Evolutionary conservation across 371 early-diverging fungal species (phyloP).

Genomic region (Syncephalastrum monosporum): DNA sequence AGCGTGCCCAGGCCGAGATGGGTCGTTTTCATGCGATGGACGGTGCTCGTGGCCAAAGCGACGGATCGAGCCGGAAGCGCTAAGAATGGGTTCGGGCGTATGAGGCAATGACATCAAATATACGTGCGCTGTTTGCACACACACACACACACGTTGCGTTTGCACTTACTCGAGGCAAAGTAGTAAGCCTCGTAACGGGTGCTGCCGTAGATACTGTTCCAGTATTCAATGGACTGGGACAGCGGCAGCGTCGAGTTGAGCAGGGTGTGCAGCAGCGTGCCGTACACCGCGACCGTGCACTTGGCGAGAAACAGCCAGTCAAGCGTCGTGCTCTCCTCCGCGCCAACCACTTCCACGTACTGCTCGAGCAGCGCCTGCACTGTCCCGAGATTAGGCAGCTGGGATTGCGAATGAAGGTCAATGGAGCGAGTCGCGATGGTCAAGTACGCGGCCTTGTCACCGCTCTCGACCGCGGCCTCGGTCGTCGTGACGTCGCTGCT

Average conservation of each 20-base stretch:
- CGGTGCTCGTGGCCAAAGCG: conserved; percentile 27
- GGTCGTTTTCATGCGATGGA: conserved; percentile 12
- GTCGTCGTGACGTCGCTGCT: neutral
- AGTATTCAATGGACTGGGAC: conserved; percentile 66
- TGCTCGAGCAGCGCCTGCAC: conserved; percentile 19
- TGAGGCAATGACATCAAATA: too few relatives aligned
- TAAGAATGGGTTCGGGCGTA: conserved; percentile 8
- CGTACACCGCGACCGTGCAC: conserved; percentile 60
- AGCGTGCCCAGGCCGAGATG: conserved; percentile 21
- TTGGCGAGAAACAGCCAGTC: conserved; percentile 60
- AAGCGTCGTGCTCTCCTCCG: conserved; percentile 18
- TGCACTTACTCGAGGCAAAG: conserved; percentile 55
- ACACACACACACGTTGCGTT: too few relatives aligned
- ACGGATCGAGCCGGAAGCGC: conserved; percentile 49
- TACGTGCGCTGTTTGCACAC: too few relatives aligned
- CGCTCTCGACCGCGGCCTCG: conserved; percentile 10
- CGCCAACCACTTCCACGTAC: conserved; percentile 11
- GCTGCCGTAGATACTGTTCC: conserved; percentile 62
- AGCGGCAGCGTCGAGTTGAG: conserved; percentile 65
- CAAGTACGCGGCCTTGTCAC: conserved; percentile 27
- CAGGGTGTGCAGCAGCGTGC: conserved; percentile 55
- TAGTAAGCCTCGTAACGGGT: conserved; percentile 49
- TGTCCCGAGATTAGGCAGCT: conserved; percentile 19
- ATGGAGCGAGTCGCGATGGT: conserved; percentile 29
- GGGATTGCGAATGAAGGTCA: conserved; percentile 17